Conservation (phyloP, 495 filamentous ascomycete genomes). For the Coniosporium apollinis region DNA sequence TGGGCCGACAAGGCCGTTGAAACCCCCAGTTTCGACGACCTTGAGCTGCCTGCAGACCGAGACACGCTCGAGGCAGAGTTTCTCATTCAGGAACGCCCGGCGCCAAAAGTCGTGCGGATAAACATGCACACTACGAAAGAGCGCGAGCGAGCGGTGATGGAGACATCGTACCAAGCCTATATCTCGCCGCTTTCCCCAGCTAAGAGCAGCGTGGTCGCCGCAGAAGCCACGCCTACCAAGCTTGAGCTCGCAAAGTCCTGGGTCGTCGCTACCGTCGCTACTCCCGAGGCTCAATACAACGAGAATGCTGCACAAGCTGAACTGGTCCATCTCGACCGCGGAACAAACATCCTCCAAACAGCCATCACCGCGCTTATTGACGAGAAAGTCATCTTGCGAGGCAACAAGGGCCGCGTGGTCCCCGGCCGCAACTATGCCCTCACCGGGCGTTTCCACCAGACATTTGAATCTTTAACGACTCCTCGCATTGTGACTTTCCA, state of each 20-base stretch:
- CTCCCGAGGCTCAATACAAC: slow-evolving; percentile 33
- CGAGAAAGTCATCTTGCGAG: slow-evolving; percentile 41
- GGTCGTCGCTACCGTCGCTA: slow-evolving; percentile 40
- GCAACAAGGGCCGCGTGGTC: slow-evolving; percentile 33
- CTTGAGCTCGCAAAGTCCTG: slow-evolving; percentile 38
- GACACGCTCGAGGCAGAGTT: slow-evolving; percentile 34
- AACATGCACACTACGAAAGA: slow-evolving; percentile 29
- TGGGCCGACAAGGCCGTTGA: slow-evolving; percentile 37
- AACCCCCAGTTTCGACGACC: slow-evolving; percentile 10
- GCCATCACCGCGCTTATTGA: slow-evolving; percentile 40
- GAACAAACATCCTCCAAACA: slow-evolving; percentile 30
- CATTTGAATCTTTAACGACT: too few relatives aligned
- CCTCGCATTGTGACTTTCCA: slow-evolving; percentile 16
- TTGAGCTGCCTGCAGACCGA: slow-evolving; percentile 34
- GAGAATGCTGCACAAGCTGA: slow-evolving; percentile 25
- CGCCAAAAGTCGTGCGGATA: too few relatives aligned
- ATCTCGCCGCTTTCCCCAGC: too few relatives aligned
- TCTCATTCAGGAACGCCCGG: slow-evolving; percentile 10
- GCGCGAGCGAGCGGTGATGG: too few relatives aligned
- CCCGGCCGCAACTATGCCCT: slow-evolving; percentile 31
- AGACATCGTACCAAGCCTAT: too few relatives aligned
- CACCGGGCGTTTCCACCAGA: slow-evolving; percentile 10
- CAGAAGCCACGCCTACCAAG: too few relatives aligned
- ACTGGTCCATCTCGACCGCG: slow-evolving; percentile 26
- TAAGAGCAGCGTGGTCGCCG: too few relatives aligned